Percentiles rank a stretch among this genome's conserved stretches.
phyloP scores from a whole-genome alignment of 2,329 filamentous ascomycete genomes.

The Dothideomycetidae sp. region DNA sequence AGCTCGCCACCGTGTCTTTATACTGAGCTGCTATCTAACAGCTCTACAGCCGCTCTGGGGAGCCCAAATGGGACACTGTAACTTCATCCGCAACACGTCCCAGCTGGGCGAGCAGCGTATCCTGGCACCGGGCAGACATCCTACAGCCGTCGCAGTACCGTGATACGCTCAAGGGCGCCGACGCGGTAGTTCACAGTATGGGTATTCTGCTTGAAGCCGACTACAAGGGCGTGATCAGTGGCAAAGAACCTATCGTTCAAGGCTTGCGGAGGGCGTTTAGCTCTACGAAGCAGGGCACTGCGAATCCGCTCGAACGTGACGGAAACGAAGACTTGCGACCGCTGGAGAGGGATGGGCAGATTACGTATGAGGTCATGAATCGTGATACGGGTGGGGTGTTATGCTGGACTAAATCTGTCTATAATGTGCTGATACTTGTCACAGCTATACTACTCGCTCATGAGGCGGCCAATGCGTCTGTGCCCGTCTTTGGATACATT shows the following conservation, averaged over 20 bases:
- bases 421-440: neutral
- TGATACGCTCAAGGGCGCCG: conserved; percentile 57
- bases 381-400: conserved; percentile 48
- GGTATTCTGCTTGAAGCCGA: conserved; percentile 93
- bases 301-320: conserved; percentile 53
- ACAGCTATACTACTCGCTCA: conserved; percentile 65
- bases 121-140: conserved; percentile 81
- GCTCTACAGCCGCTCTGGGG: conserved; percentile 61
- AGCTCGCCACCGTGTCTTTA: conserved; percentile 6
- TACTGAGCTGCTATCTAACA: neutral
- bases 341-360: conserved; percentile 54
- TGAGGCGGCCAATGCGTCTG: conserved; percentile 52
- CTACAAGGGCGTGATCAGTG: conserved; percentile 84
- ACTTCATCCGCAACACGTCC: conserved; percentile 59
- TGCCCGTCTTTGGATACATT: conserved; percentile 67
- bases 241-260: conserved; percentile 64
- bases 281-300: conserved; percentile 42
- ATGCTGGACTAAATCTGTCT: neutral
- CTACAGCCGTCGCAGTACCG: conserved; percentile 70
- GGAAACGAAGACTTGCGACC: conserved; percentile 47
- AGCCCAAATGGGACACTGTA: conserved; percentile 70
- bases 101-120: conserved; percentile 66
- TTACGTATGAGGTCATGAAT: conserved; percentile 97
- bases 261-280: conserved; percentile 71
- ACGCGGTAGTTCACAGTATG: conserved; percentile 87